Base-by-base conservation (phyloP, 2,329 filamentous ascomycete genomes). In the Talaromyces sp. region DNA sequence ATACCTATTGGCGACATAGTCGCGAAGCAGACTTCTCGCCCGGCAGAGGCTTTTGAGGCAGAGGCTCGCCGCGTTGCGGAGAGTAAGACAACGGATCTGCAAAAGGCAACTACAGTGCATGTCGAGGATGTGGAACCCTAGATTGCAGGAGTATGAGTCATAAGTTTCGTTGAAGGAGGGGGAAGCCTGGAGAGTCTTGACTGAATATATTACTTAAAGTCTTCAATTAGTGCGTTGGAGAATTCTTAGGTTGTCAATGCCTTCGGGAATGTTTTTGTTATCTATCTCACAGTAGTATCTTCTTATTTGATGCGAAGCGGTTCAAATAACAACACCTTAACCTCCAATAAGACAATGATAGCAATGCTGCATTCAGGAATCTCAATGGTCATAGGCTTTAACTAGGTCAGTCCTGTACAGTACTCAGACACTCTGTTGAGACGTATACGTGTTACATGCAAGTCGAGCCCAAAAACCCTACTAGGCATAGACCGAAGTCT, bases 51-150 rank as follows among this genome's bases (percentile, higher is more conserved):
- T 5, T 47, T 47, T 16, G 39, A 60, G 22, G 57, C 57, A 22
- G 57, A 60, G 16, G 57, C 57, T 47, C 57, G 24, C 41, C 57
- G 57, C 10, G 24, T 60, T 45, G 35, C 57, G 16, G 43, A 45
- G 16, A n/a, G 57, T 19, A 60, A 47, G 41, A 31, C 39, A 22
- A 60, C 43, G 31, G 57, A 60, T 35, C n/a, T 45, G 2, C 39
- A 47, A 24, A 43, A 47, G 57, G 41, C 33, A n/a, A n/a, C 39
- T 22, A 16, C 39, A 14, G 31, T 19, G 13, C 57, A 60, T 35
- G 41, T 60, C 39, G 57, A 60, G 57, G 39, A 60, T 4, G 57
- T 47, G 13, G 22, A 45, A 45, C 39, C 8, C 35, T n/a, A 13
- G 43, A 3, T 47, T 22, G 19, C 27, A 10, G 43, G 43, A 3